Evolutionary conservation across 106 monocot species (phyloP).

Genomic region (Acorus gramineus): DNA sequence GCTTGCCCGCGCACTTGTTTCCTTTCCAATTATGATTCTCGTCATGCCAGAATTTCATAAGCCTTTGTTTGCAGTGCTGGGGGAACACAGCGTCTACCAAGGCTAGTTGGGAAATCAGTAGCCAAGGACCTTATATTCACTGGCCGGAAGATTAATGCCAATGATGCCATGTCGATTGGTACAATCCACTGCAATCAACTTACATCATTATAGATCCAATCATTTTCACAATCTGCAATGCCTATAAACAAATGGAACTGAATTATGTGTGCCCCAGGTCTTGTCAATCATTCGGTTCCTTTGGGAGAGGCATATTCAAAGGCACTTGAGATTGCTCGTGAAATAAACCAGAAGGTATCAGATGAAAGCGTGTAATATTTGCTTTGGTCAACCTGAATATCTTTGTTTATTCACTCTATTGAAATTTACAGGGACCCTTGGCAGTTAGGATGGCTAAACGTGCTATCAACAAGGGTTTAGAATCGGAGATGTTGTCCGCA

Average conservation of each 20-base stretch:
- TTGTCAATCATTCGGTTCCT: constrained; percentile 88
- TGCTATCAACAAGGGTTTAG: constrained; percentile 64
- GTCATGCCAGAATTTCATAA: background rate
- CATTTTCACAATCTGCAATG: no score
- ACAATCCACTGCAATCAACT: background rate
- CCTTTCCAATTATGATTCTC: no score
- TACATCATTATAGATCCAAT: no score
- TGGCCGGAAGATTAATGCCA: constrained; percentile 50
- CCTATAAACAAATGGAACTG: background rate
- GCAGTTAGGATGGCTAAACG: constrained; percentile 90
- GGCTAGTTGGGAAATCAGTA: constrained; percentile 57
- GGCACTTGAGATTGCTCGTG: constrained; percentile 80
- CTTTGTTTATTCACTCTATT: background rate
- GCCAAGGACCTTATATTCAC: constrained; percentile 96
- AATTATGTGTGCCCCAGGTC: constrained; percentile 30
- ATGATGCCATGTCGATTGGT: constrained; percentile 73
- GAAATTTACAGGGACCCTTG: constrained; percentile 64
- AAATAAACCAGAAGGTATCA: constrained; percentile 74
- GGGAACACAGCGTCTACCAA: constrained; percentile 86
- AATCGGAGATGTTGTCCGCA: constrained; percentile 50
- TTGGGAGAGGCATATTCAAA: constrained; percentile 74
- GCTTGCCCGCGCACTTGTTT: no score
- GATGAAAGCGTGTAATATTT: background rate
- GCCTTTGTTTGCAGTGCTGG: constrained; percentile 49
- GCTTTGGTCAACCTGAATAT: background rate